Evolutionary conservation across 257 asterid genomes (phyloP).

Genomic region (Nicotiana attenuata): DNA sequence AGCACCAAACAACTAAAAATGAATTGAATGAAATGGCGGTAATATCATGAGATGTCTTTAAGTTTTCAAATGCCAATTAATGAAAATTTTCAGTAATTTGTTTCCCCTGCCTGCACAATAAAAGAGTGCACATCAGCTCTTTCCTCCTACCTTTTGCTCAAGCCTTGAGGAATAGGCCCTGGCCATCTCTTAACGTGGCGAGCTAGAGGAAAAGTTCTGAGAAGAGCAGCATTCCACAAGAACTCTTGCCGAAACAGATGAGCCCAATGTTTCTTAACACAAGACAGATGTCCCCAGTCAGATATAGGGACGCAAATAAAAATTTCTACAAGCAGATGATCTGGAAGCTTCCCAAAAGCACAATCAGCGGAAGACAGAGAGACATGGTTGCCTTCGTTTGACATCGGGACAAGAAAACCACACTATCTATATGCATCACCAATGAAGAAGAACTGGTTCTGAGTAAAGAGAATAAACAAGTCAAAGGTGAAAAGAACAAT

Average conservation of each 20-base stretch:
- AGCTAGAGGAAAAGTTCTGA: constrained; percentile 51
- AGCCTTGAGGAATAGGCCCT: constrained; percentile 72
- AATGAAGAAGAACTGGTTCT: neutral
- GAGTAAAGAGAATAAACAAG: neutral
- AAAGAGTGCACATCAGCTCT: neutral
- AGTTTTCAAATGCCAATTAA: too few species aligned
- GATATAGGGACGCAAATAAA: constrained; percentile 52
- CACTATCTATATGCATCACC: neutral
- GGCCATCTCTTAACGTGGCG: constrained; percentile 58
- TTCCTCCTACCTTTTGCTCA: constrained; percentile 49
- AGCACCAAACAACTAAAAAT: neutral
- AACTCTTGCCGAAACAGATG: constrained; percentile 55
- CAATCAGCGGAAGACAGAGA: constrained; percentile 32
- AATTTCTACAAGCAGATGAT: constrained; percentile 56
- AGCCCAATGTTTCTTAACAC: constrained; percentile 63
- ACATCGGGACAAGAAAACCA: constrained; percentile 36
- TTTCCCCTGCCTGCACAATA: neutral
- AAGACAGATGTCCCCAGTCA: constrained; percentile 50
- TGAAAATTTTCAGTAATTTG: neutral
- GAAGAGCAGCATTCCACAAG: constrained; percentile 69
- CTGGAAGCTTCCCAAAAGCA: constrained; percentile 48
- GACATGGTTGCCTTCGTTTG: constrained; percentile 30
- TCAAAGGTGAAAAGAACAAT: neutral
- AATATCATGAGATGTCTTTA: too few species aligned
- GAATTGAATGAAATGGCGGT: too few species aligned